Conservation (phyloP, 139 green algal genomes). For the Desmodesmus armatus region DNA sequence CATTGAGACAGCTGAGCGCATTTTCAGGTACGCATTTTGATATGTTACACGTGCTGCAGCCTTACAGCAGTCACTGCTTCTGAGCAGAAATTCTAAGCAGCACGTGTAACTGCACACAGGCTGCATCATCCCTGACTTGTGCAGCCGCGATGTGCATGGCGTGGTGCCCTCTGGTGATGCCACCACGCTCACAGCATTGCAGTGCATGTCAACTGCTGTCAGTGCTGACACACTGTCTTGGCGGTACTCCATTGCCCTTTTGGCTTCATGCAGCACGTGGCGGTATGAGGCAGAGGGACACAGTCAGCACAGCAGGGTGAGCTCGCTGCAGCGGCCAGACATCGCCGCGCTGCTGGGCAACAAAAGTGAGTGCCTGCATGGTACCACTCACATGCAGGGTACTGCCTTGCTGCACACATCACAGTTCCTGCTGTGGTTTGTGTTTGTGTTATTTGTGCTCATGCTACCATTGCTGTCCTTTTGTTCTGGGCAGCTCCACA, state of each 20-base stretch:
- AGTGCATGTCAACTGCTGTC: not conserved
- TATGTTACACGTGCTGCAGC: not conserved
- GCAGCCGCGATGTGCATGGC: too few relatives aligned
- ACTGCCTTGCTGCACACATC: too few relatives aligned
- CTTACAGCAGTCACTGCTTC: not conserved
- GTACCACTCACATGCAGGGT: too few relatives aligned
- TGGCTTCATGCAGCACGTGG: not conserved
- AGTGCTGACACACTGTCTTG: not conserved
- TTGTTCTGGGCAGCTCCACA: too few relatives aligned
- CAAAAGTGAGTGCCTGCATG: too few relatives aligned
- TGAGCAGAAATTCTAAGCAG: not conserved
- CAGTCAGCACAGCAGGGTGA: not conserved
- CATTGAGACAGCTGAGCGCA: conserved; percentile 16
- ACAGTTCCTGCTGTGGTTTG: too few relatives aligned
- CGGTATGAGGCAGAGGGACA: conserved; percentile 20
- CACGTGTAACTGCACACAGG: not conserved
- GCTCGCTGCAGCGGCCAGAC: conserved; percentile 1
- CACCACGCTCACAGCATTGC: not conserved
- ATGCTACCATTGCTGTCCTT: too few relatives aligned
- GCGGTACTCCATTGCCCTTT: not conserved
- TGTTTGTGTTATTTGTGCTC: too few relatives aligned
- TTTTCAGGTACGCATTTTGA: not conserved
- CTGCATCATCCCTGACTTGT: not conserved
- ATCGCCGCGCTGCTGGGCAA: too few relatives aligned
- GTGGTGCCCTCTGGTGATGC: not conserved